A percentile compares a stretch with the other conserved stretches of the same genome.
phyloP scores from a whole-genome alignment of 2,329 filamentous ascomycete species.

The Aureobasidium sp. region DNA sequence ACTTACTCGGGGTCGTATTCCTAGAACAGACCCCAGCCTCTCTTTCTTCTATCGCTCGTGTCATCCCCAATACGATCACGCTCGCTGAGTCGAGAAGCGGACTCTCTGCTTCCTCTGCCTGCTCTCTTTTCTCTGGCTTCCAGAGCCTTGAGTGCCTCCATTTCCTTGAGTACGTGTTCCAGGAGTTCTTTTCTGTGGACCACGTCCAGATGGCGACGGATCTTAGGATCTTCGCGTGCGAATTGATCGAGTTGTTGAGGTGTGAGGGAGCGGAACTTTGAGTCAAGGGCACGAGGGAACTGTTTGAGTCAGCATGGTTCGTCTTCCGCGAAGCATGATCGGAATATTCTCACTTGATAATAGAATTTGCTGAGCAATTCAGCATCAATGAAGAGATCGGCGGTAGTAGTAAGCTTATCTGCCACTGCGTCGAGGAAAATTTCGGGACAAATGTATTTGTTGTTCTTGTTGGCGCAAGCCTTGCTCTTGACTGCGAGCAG shows the following conservation, averaged over 20 bases:
- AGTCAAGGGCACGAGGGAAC: constrained; percentile 87
- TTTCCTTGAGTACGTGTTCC: constrained; percentile 89
- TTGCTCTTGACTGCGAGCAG: constrained; percentile 81
- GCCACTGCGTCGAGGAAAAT: constrained; percentile 97
- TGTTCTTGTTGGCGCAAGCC: constrained; percentile 72
- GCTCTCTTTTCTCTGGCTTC: constrained; percentile 63
- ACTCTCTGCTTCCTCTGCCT: constrained; percentile 25
- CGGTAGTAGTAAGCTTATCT: constrained; percentile 87
- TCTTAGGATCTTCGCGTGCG: constrained; percentile 85
- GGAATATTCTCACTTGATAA: constrained; percentile 53
- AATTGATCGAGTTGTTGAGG: constrained; percentile 80
- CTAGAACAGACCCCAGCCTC: constrained; percentile 28
- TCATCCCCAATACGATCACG: constrained; percentile 1
- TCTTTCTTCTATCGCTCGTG: constrained; percentile 19
- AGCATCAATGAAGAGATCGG: constrained; percentile 94
- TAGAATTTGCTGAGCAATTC: constrained; percentile 96
- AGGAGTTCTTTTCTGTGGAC: constrained; percentile 87
- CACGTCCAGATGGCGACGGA: constrained; percentile 81
- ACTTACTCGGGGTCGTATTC: constrained; percentile 7
- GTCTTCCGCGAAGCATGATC: not conserved
- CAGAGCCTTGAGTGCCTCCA: constrained; percentile 79
- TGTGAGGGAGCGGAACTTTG: constrained; percentile 61
- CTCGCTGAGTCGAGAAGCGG: not conserved
- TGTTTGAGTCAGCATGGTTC: constrained; percentile 17
- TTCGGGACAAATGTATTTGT: constrained; percentile 96